These are phyloP conservation scores for Saccharomycopsis fibuligera DNA, from an alignment of 805 yeast genomes.

Conservation along the genomic window DNA sequence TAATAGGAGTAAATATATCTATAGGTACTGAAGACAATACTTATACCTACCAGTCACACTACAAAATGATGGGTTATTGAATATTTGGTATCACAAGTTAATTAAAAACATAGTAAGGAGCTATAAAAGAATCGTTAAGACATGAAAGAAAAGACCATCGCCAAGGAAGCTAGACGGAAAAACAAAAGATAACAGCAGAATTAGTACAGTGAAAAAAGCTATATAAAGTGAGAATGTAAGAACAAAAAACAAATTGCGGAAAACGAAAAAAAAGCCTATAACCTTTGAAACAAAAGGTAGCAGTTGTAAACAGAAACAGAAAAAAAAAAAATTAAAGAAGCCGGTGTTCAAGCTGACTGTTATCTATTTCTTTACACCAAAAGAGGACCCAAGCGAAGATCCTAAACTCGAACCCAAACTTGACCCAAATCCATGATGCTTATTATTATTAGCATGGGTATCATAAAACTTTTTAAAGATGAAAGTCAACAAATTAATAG, in stretches of 20 bases:
- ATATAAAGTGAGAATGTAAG: neutral
- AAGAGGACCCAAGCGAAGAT: neutral
- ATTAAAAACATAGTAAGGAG: too few species aligned
- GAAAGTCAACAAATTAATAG: constrained; percentile 60
- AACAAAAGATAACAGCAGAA: neutral
- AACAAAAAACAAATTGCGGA: neutral
- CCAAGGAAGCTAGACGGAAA: neutral
- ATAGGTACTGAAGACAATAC: too few species aligned
- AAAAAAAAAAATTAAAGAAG: too few species aligned
- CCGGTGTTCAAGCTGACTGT: neutral
- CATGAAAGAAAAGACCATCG: neutral
- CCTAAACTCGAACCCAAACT: neutral
- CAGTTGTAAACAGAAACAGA: neutral
- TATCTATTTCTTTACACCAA: neutral
- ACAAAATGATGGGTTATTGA: too few species aligned
- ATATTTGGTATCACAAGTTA: too few species aligned
- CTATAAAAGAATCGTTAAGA: neutral
- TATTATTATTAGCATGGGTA: constrained; percentile 1
- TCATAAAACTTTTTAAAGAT: constrained; percentile 74
- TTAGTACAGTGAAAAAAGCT: neutral
- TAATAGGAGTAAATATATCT: too few species aligned
- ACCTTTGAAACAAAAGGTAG: too few species aligned
- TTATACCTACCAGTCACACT: too few species aligned
- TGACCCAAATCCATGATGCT: neutral
- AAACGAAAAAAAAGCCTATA: neutral